Evolutionary conservation across 2,329 filamentous ascomycete species (phyloP).

Genomic region (Neopestalotiopsis rosae): DNA sequence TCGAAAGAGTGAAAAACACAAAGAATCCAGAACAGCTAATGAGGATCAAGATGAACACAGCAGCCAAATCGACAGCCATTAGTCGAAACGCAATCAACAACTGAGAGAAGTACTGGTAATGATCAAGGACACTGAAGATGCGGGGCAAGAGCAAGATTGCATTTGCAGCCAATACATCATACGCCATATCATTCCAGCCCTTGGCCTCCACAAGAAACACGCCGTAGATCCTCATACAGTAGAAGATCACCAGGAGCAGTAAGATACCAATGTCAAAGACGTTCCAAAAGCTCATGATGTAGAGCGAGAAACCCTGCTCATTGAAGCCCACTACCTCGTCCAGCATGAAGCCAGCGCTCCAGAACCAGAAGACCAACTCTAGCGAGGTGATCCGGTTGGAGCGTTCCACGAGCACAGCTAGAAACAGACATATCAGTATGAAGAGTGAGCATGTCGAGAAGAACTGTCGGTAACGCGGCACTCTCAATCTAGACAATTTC

Average conservation of each 20-base stretch:
- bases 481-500: slow-evolving; percentile 87
- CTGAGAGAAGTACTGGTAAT: slow-evolving; percentile 96
- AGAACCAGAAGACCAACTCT: slow-evolving; percentile 95
- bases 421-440: slow-evolving; percentile 81
- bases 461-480: slow-evolving; percentile 90
- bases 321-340: slow-evolving; percentile 96
- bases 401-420: slow-evolving; percentile 78
- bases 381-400: slow-evolving; percentile 82
- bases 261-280: slow-evolving; percentile 92
- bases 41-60: slow-evolving; percentile 82
- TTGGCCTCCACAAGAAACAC: slow-evolving; percentile 80
- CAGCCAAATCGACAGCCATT: slow-evolving; percentile 89
- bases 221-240: slow-evolving; percentile 86
- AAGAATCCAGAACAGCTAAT: slow-evolving; percentile 95
- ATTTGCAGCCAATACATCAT: slow-evolving; percentile 91
- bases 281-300: slow-evolving; percentile 98
- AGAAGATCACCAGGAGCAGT: slow-evolving; percentile 84
- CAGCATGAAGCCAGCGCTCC: slow-evolving; percentile 96
- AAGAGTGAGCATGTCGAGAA: slow-evolving; percentile 88
- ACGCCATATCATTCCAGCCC: slow-evolving; percentile 81
- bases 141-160: slow-evolving; percentile 89
- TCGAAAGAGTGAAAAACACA: slow-evolving; percentile 87
- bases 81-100: slow-evolving; percentile 91
- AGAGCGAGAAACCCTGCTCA: slow-evolving; percentile 93
- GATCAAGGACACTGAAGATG: slow-evolving; percentile 90